A percentile compares a stretch with the other conserved stretches of the same genome.
Evolutionary conservation across 2,329 filamentous ascomycete species (phyloP).

Genomic region (Scytalidium lignicola): DNA sequence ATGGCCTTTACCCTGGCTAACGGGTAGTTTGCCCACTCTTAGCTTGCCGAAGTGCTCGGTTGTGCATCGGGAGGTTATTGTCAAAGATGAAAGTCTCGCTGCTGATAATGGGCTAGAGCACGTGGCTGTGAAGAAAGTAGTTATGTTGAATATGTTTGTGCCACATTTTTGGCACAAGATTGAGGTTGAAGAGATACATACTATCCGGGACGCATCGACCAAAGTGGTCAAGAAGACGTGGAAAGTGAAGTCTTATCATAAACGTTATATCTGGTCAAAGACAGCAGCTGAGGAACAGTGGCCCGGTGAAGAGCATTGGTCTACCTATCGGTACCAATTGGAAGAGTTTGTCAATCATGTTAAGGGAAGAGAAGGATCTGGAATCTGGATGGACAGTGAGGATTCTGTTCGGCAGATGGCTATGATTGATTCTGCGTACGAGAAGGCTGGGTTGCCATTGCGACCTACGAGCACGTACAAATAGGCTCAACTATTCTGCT

Average conservation of each 20-base stretch:
- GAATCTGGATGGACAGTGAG: conserved; percentile 32
- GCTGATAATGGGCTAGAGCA: conserved; percentile 10
- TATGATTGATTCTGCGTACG: conserved; percentile 40
- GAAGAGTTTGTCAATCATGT: conserved; percentile 42
- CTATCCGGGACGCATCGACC: conserved; percentile 6
- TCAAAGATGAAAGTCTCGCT: conserved; percentile 44
- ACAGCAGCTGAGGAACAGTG: background rate
- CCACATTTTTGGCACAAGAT: conserved; percentile 18
- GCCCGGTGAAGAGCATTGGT: conserved; percentile 32
- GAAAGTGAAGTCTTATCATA: conserved; percentile 13
- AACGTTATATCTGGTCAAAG: conserved; percentile 15
- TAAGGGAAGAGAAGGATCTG: conserved; percentile 29
- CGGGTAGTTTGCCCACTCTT: conserved; percentile 22
- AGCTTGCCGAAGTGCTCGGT: conserved; percentile 17
- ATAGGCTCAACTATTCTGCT: background rate
- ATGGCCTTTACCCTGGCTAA: conserved; percentile 22
- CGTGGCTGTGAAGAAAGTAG: conserved; percentile 12
- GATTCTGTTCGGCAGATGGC: conserved; percentile 38
- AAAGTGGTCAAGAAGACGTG: conserved; percentile 13
- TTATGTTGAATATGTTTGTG: conserved; percentile 13
- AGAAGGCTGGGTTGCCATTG: conserved; percentile 31
- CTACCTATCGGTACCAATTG: conserved; percentile 38
- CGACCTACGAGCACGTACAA: conserved; percentile 15
- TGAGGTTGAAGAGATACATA: conserved; percentile 13
- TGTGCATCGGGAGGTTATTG: conserved; percentile 42